These are phyloP conservation scores for Globisporangium lucens DNA, from an alignment of 352 stramenopile genomes.

Conservation along the genomic window DNA sequence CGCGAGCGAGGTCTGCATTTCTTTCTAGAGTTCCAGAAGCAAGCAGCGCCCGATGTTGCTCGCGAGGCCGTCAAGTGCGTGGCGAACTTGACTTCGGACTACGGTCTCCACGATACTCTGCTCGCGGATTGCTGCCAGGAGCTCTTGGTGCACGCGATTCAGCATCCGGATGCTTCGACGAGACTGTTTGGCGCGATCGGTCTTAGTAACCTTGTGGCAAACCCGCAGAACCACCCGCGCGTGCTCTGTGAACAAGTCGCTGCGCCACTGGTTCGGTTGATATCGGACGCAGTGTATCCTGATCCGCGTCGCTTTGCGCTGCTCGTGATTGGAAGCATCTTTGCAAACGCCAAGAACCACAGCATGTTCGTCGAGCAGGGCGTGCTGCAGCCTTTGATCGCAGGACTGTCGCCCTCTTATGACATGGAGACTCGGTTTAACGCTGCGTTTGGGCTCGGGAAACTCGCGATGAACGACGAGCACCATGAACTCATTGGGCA, in stretches of 20 bases:
- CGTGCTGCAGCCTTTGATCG: slow-evolving; percentile 70
- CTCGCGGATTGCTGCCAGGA: slow-evolving; percentile 77
- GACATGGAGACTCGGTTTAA: slow-evolving; percentile 93
- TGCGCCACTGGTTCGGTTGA: slow-evolving; percentile 51
- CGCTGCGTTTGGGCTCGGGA: slow-evolving; percentile 91
- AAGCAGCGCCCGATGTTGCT: slow-evolving; percentile 29
- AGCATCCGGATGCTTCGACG: slow-evolving; percentile 58
- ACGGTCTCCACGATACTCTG: slow-evolving; percentile 82
- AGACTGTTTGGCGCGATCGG: slow-evolving; percentile 87
- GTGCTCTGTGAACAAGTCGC: slow-evolving; percentile 67
- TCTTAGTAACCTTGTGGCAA: slow-evolving; percentile 89
- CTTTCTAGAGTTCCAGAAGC: slow-evolving; percentile 63
- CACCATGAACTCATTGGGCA: slow-evolving; percentile 66
- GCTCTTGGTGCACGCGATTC: slow-evolving; percentile 73
- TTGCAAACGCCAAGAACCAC: slow-evolving; percentile 65
- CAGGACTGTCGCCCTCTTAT: slow-evolving; percentile 53
- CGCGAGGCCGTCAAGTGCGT: slow-evolving; percentile 77
- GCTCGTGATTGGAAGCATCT: slow-evolving; percentile 83
- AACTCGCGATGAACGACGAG: slow-evolving; percentile 83
- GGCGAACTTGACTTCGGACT: slow-evolving; percentile 76
- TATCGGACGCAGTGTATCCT: slow-evolving; percentile 29
- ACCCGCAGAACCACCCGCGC: slow-evolving; percentile 73
- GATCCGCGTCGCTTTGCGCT: slow-evolving; percentile 79
- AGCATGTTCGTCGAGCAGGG: slow-evolving; percentile 60
- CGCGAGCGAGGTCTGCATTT: slow-evolving; percentile 71